Percentiles rank a stretch among this genome's conserved stretches.
These are phyloP conservation scores for Pseudopithomyces chartarum DNA, from an alignment of 2,329 filamentous ascomycete species.

Conservation along the genomic window DNA sequence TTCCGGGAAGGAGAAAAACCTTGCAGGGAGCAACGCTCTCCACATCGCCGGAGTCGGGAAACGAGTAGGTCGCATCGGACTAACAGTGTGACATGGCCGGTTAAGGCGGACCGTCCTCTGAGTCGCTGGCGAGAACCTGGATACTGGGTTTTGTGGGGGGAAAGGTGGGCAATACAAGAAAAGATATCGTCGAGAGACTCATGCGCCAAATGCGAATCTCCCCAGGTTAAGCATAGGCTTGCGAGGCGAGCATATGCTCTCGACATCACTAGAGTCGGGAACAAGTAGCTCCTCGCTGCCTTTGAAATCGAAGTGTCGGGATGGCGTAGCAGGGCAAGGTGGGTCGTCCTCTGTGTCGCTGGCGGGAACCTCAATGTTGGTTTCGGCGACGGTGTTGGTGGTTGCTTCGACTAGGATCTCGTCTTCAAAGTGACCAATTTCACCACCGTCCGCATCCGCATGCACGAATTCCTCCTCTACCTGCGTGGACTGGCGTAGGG, in stretches of 20 bases:
- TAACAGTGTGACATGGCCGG: too few species aligned
- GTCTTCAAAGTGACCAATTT: constrained; percentile 4
- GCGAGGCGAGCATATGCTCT: constrained; percentile 26
- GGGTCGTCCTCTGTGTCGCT: constrained; percentile 21
- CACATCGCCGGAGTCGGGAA: too few species aligned
- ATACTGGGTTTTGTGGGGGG: too few species aligned
- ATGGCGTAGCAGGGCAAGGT: constrained; percentile 26
- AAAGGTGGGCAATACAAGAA: too few species aligned
- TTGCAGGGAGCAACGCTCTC: constrained; percentile 44
- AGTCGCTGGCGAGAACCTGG: too few species aligned
- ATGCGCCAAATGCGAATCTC: too few species aligned
- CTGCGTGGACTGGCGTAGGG: not conserved
- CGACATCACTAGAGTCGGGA: constrained; percentile 49
- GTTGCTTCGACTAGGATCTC: constrained; percentile 27
- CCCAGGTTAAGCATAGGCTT: too few species aligned
- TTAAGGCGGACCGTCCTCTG: too few species aligned
- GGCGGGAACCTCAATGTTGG: constrained; percentile 39
- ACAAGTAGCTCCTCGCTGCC: constrained; percentile 56
- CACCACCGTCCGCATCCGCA: constrained; percentile 11
- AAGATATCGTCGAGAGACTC: too few species aligned
- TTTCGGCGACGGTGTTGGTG: constrained; percentile 33
- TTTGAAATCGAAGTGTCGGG: constrained; percentile 31
- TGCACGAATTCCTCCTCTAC: not conserved
- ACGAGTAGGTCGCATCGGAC: too few species aligned
- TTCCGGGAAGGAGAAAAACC: constrained; percentile 44